Evolutionary conservation across 257 asterid genomes (phyloP).

Genomic region (Ocimum tenuiflorum): DNA sequence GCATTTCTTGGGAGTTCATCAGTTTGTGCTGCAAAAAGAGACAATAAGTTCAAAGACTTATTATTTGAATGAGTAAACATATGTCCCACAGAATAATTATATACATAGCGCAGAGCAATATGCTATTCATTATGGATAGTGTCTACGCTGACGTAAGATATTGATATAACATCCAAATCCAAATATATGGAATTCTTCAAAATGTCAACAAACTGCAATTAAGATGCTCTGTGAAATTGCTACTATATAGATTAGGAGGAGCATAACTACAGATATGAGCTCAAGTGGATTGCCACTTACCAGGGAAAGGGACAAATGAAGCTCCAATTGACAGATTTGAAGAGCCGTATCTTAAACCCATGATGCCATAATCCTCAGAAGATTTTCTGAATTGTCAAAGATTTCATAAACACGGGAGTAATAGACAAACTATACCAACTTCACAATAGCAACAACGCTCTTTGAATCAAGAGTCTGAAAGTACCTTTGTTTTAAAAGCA

Average conservation of each 20-base stretch:
- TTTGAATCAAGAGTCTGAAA: neutral
- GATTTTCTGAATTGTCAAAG: constrained; percentile 45
- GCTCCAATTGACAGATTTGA: constrained; percentile 80
- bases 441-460: constrained; percentile 6
- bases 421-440: constrained; percentile 8
- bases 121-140: neutral
- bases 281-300: constrained; percentile 31
- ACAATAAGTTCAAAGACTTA: constrained; percentile 10
- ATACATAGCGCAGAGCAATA: too few species aligned
- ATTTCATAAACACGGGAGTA: constrained; percentile 19
- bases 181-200: neutral
- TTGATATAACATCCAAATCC: neutral
- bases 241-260: neutral
- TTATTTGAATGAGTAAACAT: neutral
- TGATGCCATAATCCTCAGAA: constrained; percentile 62
- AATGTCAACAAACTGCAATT: neutral
- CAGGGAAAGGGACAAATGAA: constrained; percentile 53
- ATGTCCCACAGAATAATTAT: too few species aligned
- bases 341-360: constrained; percentile 96
- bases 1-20: constrained; percentile 73
- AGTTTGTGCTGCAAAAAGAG: constrained; percentile 33
- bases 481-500: constrained; percentile 66
- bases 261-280: constrained; percentile 3
- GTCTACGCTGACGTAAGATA: neutral
- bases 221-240: neutral